These are phyloP conservation scores for Cladosporium colombiae DNA, from an alignment of 2,329 filamentous ascomycete species.

Conservation along the genomic window DNA sequence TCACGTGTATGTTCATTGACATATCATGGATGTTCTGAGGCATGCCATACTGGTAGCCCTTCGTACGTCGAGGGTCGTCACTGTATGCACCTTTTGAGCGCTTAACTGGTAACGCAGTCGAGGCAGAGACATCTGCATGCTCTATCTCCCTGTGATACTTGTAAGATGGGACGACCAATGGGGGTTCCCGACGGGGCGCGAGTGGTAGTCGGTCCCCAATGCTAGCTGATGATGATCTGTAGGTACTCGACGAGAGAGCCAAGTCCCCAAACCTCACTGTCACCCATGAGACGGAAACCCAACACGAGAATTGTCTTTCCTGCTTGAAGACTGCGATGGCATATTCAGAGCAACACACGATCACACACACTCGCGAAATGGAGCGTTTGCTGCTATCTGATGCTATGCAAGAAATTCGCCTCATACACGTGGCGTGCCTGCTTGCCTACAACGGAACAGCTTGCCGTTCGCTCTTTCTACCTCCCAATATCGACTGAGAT, in stretches of 20 bases:
- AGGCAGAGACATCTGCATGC: not conserved
- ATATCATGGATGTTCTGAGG: too few species aligned
- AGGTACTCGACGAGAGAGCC: not conserved
- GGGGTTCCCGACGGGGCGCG: not conserved
- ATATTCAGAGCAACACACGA: not conserved
- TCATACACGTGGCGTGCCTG: not conserved
- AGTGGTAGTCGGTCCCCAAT: not conserved
- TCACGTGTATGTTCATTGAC: not conserved
- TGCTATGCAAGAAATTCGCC: not conserved
- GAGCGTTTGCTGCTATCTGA: not conserved
- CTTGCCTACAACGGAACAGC: not conserved
- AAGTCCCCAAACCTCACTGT: not conserved
- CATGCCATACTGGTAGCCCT: not conserved
- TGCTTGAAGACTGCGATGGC: not conserved
- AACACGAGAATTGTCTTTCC: not conserved
- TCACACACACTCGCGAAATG: not conserved
- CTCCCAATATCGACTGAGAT: not conserved
- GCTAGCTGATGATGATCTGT: not conserved
- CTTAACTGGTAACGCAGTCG: not conserved
- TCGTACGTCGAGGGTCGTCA: not conserved
- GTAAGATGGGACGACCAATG: not conserved
- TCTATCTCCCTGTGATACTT: not conserved
- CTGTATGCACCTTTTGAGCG: not conserved
- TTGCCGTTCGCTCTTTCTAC: slow-evolving; percentile 1
- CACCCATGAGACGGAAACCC: not conserved